Evolutionary conservation across 2,329 filamentous ascomycete genomes (phyloP).

Genomic region (Fusarium miscanthi): DNA sequence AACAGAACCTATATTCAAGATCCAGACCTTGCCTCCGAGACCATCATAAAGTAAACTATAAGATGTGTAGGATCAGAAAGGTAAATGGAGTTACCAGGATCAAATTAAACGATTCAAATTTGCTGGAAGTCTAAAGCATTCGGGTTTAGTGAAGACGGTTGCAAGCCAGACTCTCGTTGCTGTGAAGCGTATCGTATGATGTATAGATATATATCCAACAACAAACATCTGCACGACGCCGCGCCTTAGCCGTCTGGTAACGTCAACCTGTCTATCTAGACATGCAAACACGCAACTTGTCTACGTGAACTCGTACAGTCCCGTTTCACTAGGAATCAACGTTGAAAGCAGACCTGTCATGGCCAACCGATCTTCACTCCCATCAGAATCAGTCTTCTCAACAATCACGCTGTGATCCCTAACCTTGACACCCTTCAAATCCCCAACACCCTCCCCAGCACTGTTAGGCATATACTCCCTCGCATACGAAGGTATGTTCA

Average conservation of each 20-base stretch:
- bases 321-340: neutral
- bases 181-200: neutral
- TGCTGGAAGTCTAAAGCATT: neutral
- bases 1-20: no score
- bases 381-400: neutral
- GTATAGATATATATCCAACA: no score
- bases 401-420: slow-evolving; percentile 27
- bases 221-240: neutral
- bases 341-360: slow-evolving; percentile 19
- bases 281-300: neutral
- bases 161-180: neutral
- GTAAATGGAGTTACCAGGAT: neutral
- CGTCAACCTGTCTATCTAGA: neutral
- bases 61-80: neutral
- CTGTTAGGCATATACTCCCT: slow-evolving; percentile 11
- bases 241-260: neutral
- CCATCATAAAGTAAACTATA: neutral
- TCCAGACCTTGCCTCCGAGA: no score
- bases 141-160: neutral
- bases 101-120: neutral
- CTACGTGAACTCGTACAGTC: neutral
- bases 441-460: neutral
- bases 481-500: slow-evolving; percentile 16
- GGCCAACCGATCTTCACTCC: neutral
- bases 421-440: slow-evolving; percentile 14